Evolutionary conservation across 192 early-diverging fungal species (phyloP).

Genomic region (Globomyces pollinis-pini): DNA sequence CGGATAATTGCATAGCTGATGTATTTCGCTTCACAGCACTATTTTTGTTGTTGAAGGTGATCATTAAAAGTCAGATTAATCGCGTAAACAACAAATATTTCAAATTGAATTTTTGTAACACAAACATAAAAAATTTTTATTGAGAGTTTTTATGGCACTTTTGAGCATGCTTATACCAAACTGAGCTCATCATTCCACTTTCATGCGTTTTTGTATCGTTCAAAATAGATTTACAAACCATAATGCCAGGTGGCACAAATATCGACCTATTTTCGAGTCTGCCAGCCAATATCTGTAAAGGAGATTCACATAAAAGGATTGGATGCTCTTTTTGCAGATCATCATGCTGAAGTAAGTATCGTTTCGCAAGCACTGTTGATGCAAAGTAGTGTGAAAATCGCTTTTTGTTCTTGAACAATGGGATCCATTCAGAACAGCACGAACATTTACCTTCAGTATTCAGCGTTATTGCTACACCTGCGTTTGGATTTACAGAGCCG

Average conservation of each 20-base stretch:
- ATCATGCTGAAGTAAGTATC: background rate
- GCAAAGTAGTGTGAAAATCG: conserved; percentile 11
- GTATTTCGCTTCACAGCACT: too few species aligned
- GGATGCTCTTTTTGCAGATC: background rate
- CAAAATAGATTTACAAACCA: conserved; percentile 10
- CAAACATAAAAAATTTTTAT: too few species aligned
- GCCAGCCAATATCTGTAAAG: conserved; percentile 11
- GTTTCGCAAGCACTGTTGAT: background rate
- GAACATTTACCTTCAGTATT: conserved; percentile 72
- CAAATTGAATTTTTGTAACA: too few species aligned
- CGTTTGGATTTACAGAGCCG: background rate
- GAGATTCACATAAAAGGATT: background rate
- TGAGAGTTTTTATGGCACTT: too few species aligned
- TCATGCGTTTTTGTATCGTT: conserved; percentile 10
- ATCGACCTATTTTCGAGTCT: background rate
- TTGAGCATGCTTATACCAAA: conserved; percentile 84
- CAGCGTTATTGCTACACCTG: background rate
- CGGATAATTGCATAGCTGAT: too few species aligned
- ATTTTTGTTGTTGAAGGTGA: too few species aligned
- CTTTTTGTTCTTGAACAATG: conserved; percentile 63
- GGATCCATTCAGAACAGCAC: conserved; percentile 76
- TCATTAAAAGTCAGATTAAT: too few species aligned
- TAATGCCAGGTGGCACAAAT: conserved; percentile 8
- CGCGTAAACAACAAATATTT: too few species aligned
- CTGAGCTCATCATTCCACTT: conserved; percentile 57